Percentiles rank a stretch among this genome's conserved stretches.
These are phyloP conservation scores for Graphilbum ipis-grandicollis DNA, from an alignment of 2,329 filamentous ascomycete genomes.

Conservation along the genomic window DNA sequence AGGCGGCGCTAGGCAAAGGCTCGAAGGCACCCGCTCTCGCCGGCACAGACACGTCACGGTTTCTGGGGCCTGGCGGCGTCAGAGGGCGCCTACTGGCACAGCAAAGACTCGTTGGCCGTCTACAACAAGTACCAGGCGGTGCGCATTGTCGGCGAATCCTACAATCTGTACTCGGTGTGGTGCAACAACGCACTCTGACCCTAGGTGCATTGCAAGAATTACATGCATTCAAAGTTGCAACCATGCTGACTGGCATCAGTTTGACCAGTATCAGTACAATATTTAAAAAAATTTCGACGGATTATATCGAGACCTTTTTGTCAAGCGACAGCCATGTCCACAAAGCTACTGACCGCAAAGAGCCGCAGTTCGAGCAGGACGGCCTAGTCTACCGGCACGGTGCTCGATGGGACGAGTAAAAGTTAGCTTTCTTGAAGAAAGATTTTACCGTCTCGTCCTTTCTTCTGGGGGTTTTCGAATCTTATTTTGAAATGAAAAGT, in stretches of 20 bases:
- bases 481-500: too few relatives aligned
- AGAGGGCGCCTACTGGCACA: slow-evolving; percentile 17
- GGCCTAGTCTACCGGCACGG: slow-evolving; percentile 13
- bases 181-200: slow-evolving; percentile 51
- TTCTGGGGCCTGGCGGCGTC: slow-evolving; percentile 30
- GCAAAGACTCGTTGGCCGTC: slow-evolving; percentile 8
- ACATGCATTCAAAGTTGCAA: too few relatives aligned
- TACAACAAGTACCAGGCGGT: slow-evolving; percentile 41
- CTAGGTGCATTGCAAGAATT: too few relatives aligned
- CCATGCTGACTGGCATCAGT: too few relatives aligned
- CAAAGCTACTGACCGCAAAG: slow-evolving; percentile 36
- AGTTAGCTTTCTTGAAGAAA: too few relatives aligned
- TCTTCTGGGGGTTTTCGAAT: too few relatives aligned
- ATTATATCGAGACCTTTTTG: too few relatives aligned
- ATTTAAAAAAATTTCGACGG: too few relatives aligned
- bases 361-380: slow-evolving; percentile 24
- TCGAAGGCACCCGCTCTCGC: not conserved
- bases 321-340: too few relatives aligned
- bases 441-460: too few relatives aligned
- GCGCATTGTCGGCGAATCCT: slow-evolving; percentile 33
- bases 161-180: slow-evolving; percentile 49
- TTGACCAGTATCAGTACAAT: too few relatives aligned
- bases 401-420: slow-evolving; percentile 13
- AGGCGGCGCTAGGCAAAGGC: slow-evolving; percentile 9
- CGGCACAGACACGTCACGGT: slow-evolving; percentile 38